Evolutionary conservation across 2,329 filamentous ascomycete species (phyloP), one percentile per base, ranked within the genome.

Genomic region (Niveomyces coronatus): DNA sequence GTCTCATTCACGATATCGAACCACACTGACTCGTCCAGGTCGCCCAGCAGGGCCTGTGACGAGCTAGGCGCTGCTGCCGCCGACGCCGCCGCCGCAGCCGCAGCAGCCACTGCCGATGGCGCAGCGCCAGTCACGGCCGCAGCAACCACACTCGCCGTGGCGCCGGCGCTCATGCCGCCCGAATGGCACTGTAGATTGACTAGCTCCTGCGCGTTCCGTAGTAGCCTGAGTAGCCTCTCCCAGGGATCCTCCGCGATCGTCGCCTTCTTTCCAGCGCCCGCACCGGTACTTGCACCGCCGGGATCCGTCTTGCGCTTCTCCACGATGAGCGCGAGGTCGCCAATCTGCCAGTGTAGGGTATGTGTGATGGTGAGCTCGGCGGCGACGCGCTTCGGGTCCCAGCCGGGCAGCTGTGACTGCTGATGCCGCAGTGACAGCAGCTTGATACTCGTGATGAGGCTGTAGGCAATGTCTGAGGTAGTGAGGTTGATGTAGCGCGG

Each of bases 381-480:
- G 16, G 38, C 40, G 17, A 46, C 53, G 53, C 35, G 47, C 2
- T 47, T 47, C 4, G 61, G 49, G 35, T 70, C 61, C 68, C 68
- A 71, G 0, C 67, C 67, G 1, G 67, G 64, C 1, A 62, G 44
- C 27, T 58, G n/a, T n/a, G n/a, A n/a, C n/a, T n/a, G n/a, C n/a
- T n/a, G n/a, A n/a, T n/a, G n/a, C n/a, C n/a, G 56, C 10, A 70
- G 51, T 9, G 60, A 63, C 41, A 66, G 55, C n/a, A 73, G 57
- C 49, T 65, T 66, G 14, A 71, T 57, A 27, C 55, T 59, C 1
- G 58, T 63, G 44, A 72, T 57, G 45, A 70, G 58, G 20, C 60
- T 56, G 45, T 64, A 71, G 35, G 66, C 57, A 31, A 67, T 60
- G 47, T 71, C 68, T 16, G 65, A 69, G 8, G 63, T 60, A 11